A percentile compares a stretch with the other conserved stretches of the same genome.
phyloP scores from a whole-genome alignment of 164 flowering plant species.

The Tetracentron sinense region DNA sequence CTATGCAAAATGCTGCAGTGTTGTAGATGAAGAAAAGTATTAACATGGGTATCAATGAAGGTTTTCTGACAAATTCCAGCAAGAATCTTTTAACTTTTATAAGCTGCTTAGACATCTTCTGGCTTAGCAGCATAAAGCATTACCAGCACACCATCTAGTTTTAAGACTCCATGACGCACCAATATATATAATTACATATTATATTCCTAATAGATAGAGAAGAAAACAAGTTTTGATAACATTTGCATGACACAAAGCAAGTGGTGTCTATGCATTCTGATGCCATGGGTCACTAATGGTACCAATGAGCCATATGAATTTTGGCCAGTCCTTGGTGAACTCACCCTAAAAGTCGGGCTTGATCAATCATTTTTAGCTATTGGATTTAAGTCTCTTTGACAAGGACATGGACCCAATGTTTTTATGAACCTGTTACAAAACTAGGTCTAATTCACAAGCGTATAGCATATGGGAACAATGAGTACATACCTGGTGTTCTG shows the following conservation, averaged over 20 bases:
- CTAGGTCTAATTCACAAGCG: background rate
- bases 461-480: background rate
- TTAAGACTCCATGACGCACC: background rate
- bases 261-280: background rate
- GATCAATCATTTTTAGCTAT: background rate
- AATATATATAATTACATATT: background rate
- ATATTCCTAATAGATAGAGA: background rate
- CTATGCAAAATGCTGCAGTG: too few species aligned
- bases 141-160: background rate
- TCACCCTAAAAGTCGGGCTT: background rate
- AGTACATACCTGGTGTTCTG: slow-evolving; percentile 67
- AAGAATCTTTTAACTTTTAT: background rate
- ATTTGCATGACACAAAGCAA: too few species aligned
- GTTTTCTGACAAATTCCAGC: background rate
- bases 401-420: background rate
- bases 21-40: too few species aligned
- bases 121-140: background rate
- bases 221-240: too few species aligned
- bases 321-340: too few species aligned
- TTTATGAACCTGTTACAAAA: background rate
- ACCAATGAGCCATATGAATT: background rate
- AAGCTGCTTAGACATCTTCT: background rate
- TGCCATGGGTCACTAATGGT: background rate
- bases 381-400: background rate
- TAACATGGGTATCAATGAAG: background rate